A percentile compares a stretch with the other conserved stretches of the same genome.
phyloP scores from a whole-genome alignment of 208 protist genomes.

The Wallacemonas rigidus region DNA sequence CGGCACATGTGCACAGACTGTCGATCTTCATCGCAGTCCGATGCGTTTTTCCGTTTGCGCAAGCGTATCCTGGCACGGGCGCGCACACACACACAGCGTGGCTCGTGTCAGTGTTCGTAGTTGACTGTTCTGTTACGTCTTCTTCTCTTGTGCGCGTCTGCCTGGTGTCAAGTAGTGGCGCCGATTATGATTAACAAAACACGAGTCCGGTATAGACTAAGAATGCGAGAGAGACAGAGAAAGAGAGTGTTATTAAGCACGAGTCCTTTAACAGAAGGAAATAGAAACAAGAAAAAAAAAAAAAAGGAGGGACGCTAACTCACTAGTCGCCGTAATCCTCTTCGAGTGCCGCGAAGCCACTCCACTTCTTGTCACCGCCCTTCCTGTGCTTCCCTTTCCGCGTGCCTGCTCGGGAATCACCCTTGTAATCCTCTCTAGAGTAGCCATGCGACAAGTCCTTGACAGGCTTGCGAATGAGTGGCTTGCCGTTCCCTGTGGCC shows the following conservation, averaged over 20 bases:
- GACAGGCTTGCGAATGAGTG: conserved; percentile 14
- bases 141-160: not conserved
- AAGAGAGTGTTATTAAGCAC: not conserved
- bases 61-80: too few species aligned
- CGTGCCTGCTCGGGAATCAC: conserved; percentile 43
- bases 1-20: too few species aligned
- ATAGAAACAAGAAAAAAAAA: conserved; percentile 13
- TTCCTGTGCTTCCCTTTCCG: conserved; percentile 81
- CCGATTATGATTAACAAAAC: too few species aligned
- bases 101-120: not conserved
- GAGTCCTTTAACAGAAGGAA: not conserved
- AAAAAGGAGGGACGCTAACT: not conserved
- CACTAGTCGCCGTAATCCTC: conserved; percentile 45
- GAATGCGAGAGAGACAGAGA: not conserved
- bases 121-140: not conserved
- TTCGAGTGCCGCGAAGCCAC: conserved; percentile 36
- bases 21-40: too few species aligned
- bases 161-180: not conserved
- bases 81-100: too few species aligned
- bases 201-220: not conserved
- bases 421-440: conserved; percentile 61
- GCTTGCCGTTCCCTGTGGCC: conserved; percentile 5
- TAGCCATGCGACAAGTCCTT: conserved; percentile 26
- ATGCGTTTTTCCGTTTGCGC: too few species aligned
- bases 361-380: conserved; percentile 49